A percentile compares a stretch with the other conserved stretches of the same genome.
Evolutionary conservation across 2,329 filamentous ascomycete species (phyloP).

Genomic region (Cytospora piceae): DNA sequence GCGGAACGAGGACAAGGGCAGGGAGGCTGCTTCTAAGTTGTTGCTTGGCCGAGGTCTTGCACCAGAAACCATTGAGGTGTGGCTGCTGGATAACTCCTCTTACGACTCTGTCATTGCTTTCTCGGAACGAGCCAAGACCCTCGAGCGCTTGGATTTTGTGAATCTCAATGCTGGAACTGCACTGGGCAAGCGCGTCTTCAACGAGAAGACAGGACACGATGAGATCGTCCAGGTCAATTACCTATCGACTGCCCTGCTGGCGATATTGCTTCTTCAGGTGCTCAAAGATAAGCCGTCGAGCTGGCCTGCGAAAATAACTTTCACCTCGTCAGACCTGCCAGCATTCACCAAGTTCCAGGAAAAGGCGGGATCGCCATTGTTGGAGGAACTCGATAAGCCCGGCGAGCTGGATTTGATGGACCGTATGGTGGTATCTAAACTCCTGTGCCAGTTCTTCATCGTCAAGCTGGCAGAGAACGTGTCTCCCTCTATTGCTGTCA

Average conservation of each 20-base stretch:
- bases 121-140: constrained; percentile 34
- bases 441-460: constrained; percentile 39
- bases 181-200: constrained; percentile 14
- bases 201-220: constrained; percentile 29
- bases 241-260: constrained; percentile 31
- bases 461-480: constrained; percentile 37
- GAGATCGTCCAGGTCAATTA: constrained; percentile 33
- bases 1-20: constrained; percentile 41
- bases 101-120: constrained; percentile 19
- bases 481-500: constrained; percentile 22
- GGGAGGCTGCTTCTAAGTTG: constrained; percentile 45
- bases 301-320: constrained; percentile 26
- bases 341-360: constrained; percentile 32
- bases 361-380: background rate
- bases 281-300: constrained; percentile 37
- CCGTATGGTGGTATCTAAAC: constrained; percentile 35
- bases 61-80: constrained; percentile 28
- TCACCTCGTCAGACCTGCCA: constrained; percentile 36
- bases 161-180: constrained; percentile 42
- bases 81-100: constrained; percentile 16
- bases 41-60: constrained; percentile 39
- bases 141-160: constrained; percentile 45
- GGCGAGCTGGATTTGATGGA: constrained; percentile 28
- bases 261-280: constrained; percentile 31
- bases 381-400: background rate